phyloP scores from a whole-genome alignment of 495 filamentous ascomycete genomes.

The Copromyces sp. region DNA sequence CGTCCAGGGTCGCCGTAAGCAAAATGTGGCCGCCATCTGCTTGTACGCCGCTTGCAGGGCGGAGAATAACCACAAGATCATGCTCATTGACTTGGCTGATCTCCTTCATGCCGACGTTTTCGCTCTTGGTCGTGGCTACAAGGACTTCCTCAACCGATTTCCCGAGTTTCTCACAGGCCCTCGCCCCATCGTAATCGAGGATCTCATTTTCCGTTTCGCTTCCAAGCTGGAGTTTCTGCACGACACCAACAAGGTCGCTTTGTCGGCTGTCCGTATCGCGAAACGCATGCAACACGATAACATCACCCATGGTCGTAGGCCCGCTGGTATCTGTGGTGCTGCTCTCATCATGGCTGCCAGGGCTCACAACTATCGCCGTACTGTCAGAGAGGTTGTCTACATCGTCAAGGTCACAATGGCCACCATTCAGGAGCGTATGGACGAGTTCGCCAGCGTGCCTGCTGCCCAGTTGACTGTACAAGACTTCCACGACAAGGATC shows the following conservation, averaged over 20 bases:
- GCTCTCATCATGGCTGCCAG: slow-evolving; percentile 88
- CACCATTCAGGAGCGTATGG: slow-evolving; percentile 79
- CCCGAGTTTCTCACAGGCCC: slow-evolving; percentile 41
- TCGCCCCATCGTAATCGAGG: slow-evolving; percentile 61
- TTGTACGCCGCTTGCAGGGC: slow-evolving; percentile 78
- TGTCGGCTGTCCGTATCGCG: slow-evolving; percentile 74
- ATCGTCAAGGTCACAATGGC: slow-evolving; percentile 88
- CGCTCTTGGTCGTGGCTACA: slow-evolving; percentile 73
- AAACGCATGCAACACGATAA: slow-evolving; percentile 91
- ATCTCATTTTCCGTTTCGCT: slow-evolving; percentile 82
- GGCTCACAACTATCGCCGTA: slow-evolving; percentile 94
- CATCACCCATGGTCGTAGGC: slow-evolving; percentile 87
- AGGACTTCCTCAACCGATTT: slow-evolving; percentile 59
- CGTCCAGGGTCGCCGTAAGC: slow-evolving; percentile 77
- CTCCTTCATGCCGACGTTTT: slow-evolving; percentile 83
- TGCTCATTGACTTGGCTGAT: slow-evolving; percentile 95
- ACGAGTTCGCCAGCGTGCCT: slow-evolving; percentile 78
- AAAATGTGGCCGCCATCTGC: slow-evolving; percentile 73
- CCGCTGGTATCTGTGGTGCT: slow-evolving; percentile 89
- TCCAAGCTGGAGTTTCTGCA: slow-evolving; percentile 79
- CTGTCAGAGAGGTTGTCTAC: slow-evolving; percentile 85
- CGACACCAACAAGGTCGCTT: slow-evolving; percentile 66
- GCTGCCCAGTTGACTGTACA: slow-evolving; percentile 72
- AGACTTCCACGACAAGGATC: slow-evolving; percentile 63
- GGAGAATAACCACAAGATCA: slow-evolving; percentile 48